These are phyloP conservation scores for Petunia secreta DNA, from an alignment of 257 asterid genomes.

Conservation along the genomic window DNA sequence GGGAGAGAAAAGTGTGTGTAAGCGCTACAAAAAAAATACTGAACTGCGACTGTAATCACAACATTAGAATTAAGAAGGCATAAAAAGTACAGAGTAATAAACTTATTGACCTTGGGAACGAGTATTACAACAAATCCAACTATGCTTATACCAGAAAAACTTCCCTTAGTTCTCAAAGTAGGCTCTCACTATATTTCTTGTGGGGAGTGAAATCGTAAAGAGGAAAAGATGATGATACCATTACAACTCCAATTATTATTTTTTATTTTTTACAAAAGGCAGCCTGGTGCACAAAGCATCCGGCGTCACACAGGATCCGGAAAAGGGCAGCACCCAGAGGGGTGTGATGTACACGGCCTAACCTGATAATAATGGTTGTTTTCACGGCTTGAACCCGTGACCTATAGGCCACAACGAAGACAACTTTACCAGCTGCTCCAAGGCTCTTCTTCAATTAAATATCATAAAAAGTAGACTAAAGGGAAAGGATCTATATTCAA, in stretches of 20 bases:
- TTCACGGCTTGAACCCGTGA: too few relatives aligned
- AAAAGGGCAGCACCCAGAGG: too few relatives aligned
- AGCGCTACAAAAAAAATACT: not conserved
- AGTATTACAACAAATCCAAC: not conserved
- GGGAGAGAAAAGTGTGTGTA: not conserved
- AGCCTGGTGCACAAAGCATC: too few relatives aligned
- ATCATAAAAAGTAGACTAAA: not conserved
- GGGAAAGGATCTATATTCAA: not conserved
- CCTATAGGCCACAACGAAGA: too few relatives aligned
- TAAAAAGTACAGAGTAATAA: not conserved
- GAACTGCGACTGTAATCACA: not conserved
- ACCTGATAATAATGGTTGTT: too few relatives aligned
- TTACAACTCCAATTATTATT: not conserved
- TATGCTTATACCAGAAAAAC: not conserved
- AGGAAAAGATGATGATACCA: not conserved
- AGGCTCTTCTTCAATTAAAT: not conserved
- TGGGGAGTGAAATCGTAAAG: not conserved
- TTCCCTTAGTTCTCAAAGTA: not conserved
- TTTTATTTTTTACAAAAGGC: too few relatives aligned
- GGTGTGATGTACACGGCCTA: too few relatives aligned
- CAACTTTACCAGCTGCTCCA: too few relatives aligned
- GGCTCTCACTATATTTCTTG: conserved; percentile 5
- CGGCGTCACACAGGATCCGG: too few relatives aligned
- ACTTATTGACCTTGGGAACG: not conserved
- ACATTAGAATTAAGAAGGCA: not conserved